phyloP scores from a whole-genome alignment of 1,139 yeast species.

The Debaryomycetaceae sp. region DNA sequence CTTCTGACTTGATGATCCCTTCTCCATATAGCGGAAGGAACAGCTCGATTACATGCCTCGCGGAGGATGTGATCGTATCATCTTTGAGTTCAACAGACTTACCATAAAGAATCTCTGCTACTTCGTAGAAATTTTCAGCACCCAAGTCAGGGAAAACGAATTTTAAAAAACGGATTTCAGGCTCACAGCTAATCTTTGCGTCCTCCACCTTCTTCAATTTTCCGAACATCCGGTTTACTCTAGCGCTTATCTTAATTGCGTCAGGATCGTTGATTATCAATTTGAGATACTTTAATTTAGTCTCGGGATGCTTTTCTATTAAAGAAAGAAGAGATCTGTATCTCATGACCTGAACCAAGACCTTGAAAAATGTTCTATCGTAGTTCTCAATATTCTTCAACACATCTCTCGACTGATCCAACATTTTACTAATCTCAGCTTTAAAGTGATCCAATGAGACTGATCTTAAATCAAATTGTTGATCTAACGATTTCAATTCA shows the following conservation, averaged over 20 bases:
- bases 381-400: constrained; percentile 11
- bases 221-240: constrained; percentile 10
- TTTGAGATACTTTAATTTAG: constrained; percentile 6
- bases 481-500: constrained; percentile 22
- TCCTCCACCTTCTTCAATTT: constrained; percentile 3
- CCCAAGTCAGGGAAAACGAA: constrained; percentile 1
- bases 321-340: constrained; percentile 21
- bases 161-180: constrained; percentile 5
- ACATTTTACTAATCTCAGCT: constrained; percentile 17
- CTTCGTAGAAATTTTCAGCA: constrained; percentile 2
- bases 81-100: neutral
- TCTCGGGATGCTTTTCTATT: constrained; percentile 15
- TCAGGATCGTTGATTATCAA: constrained; percentile 6
- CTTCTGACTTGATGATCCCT: constrained; percentile 1
- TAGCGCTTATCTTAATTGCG: constrained; percentile 4
- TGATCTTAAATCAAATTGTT: constrained; percentile 19
- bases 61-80: neutral
- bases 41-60: neutral
- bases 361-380: constrained; percentile 17
- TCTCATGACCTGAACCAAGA: constrained; percentile 24
- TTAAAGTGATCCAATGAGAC: constrained; percentile 13
- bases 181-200: neutral
- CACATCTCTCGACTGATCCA: constrained; percentile 18
- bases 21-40: constrained; percentile 3
- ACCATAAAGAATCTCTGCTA: constrained; percentile 2